Evolutionary conservation across 2,329 filamentous ascomycete species (phyloP).

Genomic region (Cladophialophora carrionii): DNA sequence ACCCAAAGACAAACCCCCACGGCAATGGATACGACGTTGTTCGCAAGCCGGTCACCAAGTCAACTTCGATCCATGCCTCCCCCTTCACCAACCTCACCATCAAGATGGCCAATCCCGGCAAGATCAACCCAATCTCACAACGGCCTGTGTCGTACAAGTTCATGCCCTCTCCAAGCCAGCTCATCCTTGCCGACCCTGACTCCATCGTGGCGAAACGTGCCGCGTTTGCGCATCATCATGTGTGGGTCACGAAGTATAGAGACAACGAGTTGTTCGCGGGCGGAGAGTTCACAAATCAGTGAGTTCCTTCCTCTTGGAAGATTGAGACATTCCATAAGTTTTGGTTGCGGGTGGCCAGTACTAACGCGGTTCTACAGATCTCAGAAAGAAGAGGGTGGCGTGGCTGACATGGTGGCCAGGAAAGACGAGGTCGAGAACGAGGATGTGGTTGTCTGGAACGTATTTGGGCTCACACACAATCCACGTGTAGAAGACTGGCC

Average conservation of each 20-base stretch:
- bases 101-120: conserved; percentile 54
- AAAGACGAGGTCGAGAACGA: conserved; percentile 49
- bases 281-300: conserved; percentile 55
- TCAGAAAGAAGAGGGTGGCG: conserved; percentile 49
- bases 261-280: conserved; percentile 56
- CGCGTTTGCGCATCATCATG: conserved; percentile 54
- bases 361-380: conserved; percentile 44
- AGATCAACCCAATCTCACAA: conserved; percentile 48
- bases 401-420: conserved; percentile 49
- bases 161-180: conserved; percentile 51
- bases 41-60: conserved; percentile 53
- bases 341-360: not conserved
- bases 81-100: conserved; percentile 52
- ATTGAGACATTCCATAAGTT: not conserved
- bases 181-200: conserved; percentile 52
- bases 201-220: conserved; percentile 52
- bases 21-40: conserved; percentile 64
- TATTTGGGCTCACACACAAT: conserved; percentile 57
- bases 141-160: conserved; percentile 55
- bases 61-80: conserved; percentile 58
- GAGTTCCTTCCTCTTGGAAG: conserved; percentile 10
- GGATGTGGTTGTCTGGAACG: conserved; percentile 56
- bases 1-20: conserved; percentile 61
- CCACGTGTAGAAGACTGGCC: conserved; percentile 57
- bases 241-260: conserved; percentile 56